Conservation (phyloP, 768 basidiomycete genomes). For the Mycena amicta region DNA sequence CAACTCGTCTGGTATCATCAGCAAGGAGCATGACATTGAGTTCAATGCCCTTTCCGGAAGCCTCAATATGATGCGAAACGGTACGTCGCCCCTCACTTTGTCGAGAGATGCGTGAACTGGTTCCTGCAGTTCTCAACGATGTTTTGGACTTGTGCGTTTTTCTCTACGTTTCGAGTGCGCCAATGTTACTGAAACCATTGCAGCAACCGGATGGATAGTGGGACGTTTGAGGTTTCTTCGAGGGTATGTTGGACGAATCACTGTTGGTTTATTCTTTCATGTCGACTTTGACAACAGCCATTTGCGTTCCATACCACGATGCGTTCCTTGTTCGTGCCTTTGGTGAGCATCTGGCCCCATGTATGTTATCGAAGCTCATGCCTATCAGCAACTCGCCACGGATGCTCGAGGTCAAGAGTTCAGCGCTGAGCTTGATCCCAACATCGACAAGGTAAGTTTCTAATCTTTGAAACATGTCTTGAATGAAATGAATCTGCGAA, state of each 20-base stretch:
- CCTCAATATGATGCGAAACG: constrained; percentile 88
- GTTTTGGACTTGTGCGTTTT: constrained; percentile 73
- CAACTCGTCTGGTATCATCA: constrained; percentile 74
- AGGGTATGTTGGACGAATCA: constrained; percentile 39
- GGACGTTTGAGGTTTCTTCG: constrained; percentile 73
- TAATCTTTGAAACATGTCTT: not conserved
- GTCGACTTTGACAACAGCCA: constrained; percentile 40
- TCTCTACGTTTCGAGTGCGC: not conserved
- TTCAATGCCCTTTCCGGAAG: constrained; percentile 84
- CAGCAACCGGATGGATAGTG: constrained; percentile 86
- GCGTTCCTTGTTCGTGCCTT: constrained; percentile 70
- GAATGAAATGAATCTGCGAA: constrained; percentile 26
- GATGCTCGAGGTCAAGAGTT: constrained; percentile 69
- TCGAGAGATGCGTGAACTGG: constrained; percentile 5
- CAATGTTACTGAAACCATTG: constrained; percentile 3
- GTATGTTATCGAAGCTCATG: not conserved
- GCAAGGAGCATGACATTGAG: constrained; percentile 80
- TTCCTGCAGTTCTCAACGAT: constrained; percentile 65
- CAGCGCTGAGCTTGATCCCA: constrained; percentile 65
- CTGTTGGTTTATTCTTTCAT: constrained; percentile 9
- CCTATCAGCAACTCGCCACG: constrained; percentile 53
- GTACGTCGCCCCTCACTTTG: constrained; percentile 33
- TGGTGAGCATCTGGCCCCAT: constrained; percentile 26
- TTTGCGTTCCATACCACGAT: constrained; percentile 80
- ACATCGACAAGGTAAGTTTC: constrained; percentile 57